Evolutionary conservation across 139 green algal species (phyloP).

Genomic region (Raphidocelis subcapitata): DNA sequence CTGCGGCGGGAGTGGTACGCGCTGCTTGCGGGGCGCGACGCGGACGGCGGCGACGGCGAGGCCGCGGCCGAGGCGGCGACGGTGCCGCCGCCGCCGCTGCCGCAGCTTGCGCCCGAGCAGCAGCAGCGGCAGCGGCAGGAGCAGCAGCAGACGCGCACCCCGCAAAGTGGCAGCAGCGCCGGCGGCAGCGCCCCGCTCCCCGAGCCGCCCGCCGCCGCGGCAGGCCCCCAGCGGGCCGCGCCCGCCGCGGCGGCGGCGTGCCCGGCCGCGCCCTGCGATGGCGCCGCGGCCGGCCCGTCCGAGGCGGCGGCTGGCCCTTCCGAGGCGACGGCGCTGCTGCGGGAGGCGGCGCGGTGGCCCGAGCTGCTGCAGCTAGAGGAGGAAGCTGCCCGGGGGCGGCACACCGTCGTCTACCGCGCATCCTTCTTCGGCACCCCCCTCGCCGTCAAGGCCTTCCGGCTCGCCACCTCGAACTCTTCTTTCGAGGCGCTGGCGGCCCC

Average conservation of each 20-base stretch:
- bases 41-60: no score
- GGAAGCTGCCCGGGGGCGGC: conserved; percentile 29
- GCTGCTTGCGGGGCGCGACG: not conserved
- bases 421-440: not conserved
- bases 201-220: no score
- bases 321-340: not conserved
- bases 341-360: conserved; percentile 35
- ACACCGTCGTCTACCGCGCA: conserved; percentile 22
- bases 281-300: not conserved
- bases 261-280: no score
- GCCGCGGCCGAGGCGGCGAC: not conserved
- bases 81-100: not conserved
- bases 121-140: no score
- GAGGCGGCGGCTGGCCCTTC: not conserved
- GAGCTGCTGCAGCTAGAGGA: conserved; percentile 41
- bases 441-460: conserved; percentile 12
- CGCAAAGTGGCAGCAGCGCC: no score
- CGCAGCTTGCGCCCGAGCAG: not conserved
- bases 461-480: no score
- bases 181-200: no score
- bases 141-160: no score
- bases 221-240: no score
- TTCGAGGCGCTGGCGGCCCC: no score
- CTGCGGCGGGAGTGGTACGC: conserved; percentile 27
- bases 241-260: no score